These are phyloP conservation scores for Pulicaria dysenterica DNA, from an alignment of 129 eudicot species.

Conservation along the genomic window DNA sequence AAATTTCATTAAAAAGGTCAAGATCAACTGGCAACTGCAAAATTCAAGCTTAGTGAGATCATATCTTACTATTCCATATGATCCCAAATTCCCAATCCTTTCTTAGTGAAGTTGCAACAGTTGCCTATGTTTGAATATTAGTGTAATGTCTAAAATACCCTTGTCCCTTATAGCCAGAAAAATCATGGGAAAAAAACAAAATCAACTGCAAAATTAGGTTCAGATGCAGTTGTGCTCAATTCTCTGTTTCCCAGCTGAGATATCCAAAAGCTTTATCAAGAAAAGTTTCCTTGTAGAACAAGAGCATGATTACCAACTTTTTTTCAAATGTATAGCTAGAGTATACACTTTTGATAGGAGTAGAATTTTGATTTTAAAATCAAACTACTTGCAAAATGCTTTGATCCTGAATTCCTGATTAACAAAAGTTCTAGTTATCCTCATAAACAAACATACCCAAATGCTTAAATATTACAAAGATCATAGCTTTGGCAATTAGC, in stretches of 20 bases:
- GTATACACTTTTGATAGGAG: not conserved
- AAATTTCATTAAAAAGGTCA: too few relatives aligned
- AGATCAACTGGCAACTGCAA: too few relatives aligned
- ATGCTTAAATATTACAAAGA: conserved; percentile 6
- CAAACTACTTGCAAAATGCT: not conserved
- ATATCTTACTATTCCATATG: too few relatives aligned
- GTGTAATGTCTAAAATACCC: conserved; percentile 7
- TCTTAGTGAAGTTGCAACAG: not conserved
- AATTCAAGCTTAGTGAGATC: too few relatives aligned
- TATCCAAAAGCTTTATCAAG: not conserved
- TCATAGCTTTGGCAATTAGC: conserved; percentile 7
- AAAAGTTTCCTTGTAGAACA: too few relatives aligned
- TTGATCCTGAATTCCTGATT: conserved; percentile 16
- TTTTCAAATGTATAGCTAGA: not conserved
- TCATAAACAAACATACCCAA: conserved; percentile 24
- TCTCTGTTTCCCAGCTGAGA: not conserved
- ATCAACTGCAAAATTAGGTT: conserved; percentile 5
- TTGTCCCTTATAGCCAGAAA: not conserved
- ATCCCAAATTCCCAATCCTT: too few relatives aligned
- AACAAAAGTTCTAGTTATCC: conserved; percentile 8
- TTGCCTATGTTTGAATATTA: conserved; percentile 24
- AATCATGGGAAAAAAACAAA: not conserved
- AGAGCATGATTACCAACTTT: not conserved
- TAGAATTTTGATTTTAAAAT: conserved; percentile 1
- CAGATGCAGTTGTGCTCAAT: not conserved